Conservation (phyloP, 768 basidiomycete species). For the Tulasnella sp. region DNA sequence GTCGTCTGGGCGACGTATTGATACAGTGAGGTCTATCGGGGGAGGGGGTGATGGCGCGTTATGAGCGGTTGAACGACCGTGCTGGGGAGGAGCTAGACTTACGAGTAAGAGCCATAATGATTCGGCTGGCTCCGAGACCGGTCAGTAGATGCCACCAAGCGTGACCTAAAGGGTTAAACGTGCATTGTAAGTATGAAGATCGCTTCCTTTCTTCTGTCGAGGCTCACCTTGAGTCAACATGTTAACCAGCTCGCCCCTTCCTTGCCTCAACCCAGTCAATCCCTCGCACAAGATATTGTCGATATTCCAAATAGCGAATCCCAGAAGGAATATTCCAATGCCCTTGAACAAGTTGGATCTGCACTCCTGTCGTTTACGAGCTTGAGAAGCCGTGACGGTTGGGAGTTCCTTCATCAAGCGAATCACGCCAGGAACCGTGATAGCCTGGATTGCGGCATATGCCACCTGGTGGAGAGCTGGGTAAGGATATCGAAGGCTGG, state of each 20-base stretch:
- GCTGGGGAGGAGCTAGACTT: neutral
- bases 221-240: conserved; percentile 22
- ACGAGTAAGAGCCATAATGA: conserved; percentile 20
- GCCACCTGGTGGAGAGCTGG: conserved; percentile 34
- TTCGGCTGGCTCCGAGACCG: conserved; percentile 19
- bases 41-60: neutral
- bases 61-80: neutral
- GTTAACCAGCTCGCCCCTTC: conserved; percentile 13
- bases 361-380: conserved; percentile 5
- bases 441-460: conserved; percentile 29
- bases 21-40: conserved; percentile 4
- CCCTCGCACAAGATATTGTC: conserved; percentile 33
- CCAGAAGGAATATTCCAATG: conserved; percentile 27
- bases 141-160: conserved; percentile 24
- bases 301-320: conserved; percentile 33
- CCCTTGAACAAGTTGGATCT: conserved; percentile 26
- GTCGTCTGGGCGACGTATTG: neutral
- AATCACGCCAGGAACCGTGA: conserved; percentile 22
- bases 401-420: conserved; percentile 23
- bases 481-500: conserved; percentile 31
- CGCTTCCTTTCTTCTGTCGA: neutral
- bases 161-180: conserved; percentile 12
- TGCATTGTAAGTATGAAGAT: neutral
- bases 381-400: neutral
- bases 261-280: conserved; percentile 17